These are phyloP conservation scores for Spathaspora girioi DNA, from an alignment of 805 yeast genomes.

Conservation along the genomic window DNA sequence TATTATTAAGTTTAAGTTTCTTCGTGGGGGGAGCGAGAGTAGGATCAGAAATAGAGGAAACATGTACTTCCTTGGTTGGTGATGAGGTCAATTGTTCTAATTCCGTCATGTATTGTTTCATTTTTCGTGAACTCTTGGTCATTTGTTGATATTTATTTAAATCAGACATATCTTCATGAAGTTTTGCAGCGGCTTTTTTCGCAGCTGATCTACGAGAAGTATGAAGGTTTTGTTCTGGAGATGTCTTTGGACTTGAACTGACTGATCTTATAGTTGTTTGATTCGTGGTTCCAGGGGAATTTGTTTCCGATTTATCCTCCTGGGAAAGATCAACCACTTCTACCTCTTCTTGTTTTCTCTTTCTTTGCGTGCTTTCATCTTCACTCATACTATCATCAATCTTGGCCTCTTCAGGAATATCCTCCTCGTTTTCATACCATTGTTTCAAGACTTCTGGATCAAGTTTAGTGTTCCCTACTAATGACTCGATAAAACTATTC, in stretches of 20 bases:
- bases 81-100: slow-evolving; percentile 17
- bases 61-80: neutral
- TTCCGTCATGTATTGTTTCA: slow-evolving; percentile 35
- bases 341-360: neutral
- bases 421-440: slow-evolving; percentile 22
- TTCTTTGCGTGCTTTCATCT: slow-evolving; percentile 14
- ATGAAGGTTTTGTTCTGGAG: neutral
- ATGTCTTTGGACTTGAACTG: neutral
- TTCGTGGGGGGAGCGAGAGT: neutral
- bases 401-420: slow-evolving; percentile 11
- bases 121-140: slow-evolving; percentile 40
- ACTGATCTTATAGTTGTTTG: neutral
- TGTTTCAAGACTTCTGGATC: slow-evolving; percentile 36
- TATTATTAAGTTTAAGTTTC: slow-evolving; percentile 9
- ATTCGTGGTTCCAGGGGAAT: neutral
- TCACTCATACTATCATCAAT: slow-evolving; percentile 28
- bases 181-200: slow-evolving; percentile 57
- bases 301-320: neutral
- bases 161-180: slow-evolving; percentile 67
- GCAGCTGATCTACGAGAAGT: slow-evolving; percentile 53
- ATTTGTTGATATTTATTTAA: slow-evolving; percentile 58
- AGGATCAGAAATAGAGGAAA: neutral
- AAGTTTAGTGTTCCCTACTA: slow-evolving; percentile 51
- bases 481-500: slow-evolving; percentile 37
- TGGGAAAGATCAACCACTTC: neutral